These are phyloP conservation scores for Kingdonia uniflora DNA, from an alignment of 164 flowering plant genomes.

Conservation along the genomic window DNA sequence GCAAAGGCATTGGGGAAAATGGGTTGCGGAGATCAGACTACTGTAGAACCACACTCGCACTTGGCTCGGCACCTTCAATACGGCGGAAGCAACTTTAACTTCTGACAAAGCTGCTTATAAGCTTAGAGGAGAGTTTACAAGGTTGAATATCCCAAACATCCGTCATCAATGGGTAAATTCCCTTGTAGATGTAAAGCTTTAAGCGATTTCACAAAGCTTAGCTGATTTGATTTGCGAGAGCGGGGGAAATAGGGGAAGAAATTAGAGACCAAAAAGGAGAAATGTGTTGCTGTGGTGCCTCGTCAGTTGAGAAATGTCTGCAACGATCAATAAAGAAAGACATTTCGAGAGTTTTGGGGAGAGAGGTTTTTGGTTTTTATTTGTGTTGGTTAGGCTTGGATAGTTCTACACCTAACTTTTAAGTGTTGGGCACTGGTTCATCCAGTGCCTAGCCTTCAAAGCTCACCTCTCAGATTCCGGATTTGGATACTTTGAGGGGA, in stretches of 20 bases:
- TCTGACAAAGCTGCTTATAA: conserved; percentile 80
- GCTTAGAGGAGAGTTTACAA: conserved; percentile 71
- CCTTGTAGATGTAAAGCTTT: conserved; percentile 79
- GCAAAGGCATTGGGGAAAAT: conserved; percentile 80
- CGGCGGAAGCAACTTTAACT: conserved; percentile 91
- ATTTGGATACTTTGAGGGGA: too few relatives aligned
- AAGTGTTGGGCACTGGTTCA: too few relatives aligned
- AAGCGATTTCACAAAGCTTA: conserved; percentile 60
- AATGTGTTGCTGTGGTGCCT: background rate
- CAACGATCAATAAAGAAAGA: background rate
- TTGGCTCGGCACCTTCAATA: conserved; percentile 91
- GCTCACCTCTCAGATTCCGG: too few relatives aligned
- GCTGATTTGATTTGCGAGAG: conserved; percentile 34
- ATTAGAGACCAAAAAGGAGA: too few relatives aligned
- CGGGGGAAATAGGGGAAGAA: conserved; percentile 21
- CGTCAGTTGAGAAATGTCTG: too few relatives aligned
- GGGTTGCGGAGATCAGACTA: conserved; percentile 77
- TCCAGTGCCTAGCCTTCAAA: too few relatives aligned
- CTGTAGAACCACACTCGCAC: conserved; percentile 79
- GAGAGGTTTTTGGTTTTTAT: too few relatives aligned
- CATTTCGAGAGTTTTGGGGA: too few relatives aligned
- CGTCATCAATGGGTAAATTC: conserved; percentile 58
- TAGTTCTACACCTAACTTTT: too few relatives aligned
- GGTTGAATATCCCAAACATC: conserved; percentile 78
- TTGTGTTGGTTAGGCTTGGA: too few relatives aligned